A percentile compares a stretch with the other conserved stretches of the same genome.
phyloP scores from a whole-genome alignment of 2,329 filamentous ascomycete genomes.

The Fusarium oxysporum region DNA sequence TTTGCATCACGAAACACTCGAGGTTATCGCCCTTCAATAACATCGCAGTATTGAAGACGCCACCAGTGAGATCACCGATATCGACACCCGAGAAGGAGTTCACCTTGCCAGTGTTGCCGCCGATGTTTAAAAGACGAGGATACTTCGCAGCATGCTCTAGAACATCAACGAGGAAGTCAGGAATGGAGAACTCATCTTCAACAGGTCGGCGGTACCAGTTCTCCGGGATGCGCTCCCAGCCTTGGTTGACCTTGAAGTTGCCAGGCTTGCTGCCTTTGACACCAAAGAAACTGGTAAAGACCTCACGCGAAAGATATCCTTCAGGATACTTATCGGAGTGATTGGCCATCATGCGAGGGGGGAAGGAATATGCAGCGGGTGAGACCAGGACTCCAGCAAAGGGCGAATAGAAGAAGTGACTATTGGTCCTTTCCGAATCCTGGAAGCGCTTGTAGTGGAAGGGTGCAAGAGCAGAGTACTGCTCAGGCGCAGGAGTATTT shows the following conservation, averaged over 20 bases:
- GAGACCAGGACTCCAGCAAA: conserved; percentile 5
- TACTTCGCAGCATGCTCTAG: conserved; percentile 1
- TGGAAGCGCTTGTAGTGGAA: conserved; percentile 55
- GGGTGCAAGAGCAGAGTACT: conserved; percentile 5
- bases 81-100: conserved; percentile 1
- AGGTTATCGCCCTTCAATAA: conserved; percentile 60
- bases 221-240: conserved; percentile 9
- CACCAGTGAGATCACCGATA: conserved; percentile 51
- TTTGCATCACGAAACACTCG: conserved; percentile 53
- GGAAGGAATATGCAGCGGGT: conserved; percentile 6
- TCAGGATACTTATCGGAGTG: conserved; percentile 5
- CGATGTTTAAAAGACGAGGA: conserved; percentile 1
- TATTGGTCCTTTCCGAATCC: conserved; percentile 42
- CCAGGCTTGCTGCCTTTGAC: conserved; percentile 5
- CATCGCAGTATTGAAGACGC: conserved; percentile 55
- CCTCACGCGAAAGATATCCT: conserved; percentile 4
- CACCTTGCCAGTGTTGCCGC: conserved; percentile 1
- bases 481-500: conserved; percentile 13
- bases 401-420: neutral
- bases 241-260: conserved; percentile 16
- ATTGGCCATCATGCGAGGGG: conserved; percentile 14
- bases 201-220: conserved; percentile 11
- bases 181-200: neutral
- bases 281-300: conserved; percentile 10
- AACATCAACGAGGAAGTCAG: conserved; percentile 8